Conservation (phyloP, 148 eudicot species). For the Pouteria glomerata region DNA sequence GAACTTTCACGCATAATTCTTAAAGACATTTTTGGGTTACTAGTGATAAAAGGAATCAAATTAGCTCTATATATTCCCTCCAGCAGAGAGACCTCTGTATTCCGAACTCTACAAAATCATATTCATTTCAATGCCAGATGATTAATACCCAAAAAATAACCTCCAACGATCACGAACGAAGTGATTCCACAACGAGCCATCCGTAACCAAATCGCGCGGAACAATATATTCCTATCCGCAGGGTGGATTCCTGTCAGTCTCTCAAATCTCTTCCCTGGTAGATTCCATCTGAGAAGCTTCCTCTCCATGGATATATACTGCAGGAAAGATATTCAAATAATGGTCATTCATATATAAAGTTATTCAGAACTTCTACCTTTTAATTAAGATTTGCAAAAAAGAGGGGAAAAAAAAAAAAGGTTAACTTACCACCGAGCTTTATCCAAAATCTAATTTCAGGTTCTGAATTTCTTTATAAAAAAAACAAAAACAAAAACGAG, state of each 20-base stretch:
- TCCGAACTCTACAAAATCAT: too few relatives aligned
- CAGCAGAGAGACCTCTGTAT: too few relatives aligned
- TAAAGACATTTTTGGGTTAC: too few relatives aligned
- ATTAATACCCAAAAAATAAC: conserved; percentile 59
- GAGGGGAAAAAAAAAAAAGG: too few relatives aligned
- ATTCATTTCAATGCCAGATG: conserved; percentile 28
- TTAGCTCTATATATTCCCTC: too few relatives aligned
- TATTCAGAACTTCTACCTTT: neutral
- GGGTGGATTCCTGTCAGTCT: conserved; percentile 83
- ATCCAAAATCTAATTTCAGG: too few relatives aligned
- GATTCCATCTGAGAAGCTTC: conserved; percentile 60
- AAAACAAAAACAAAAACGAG: too few relatives aligned
- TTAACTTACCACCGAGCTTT: too few relatives aligned
- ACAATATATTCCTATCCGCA: conserved; percentile 67
- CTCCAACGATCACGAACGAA: conserved; percentile 64
- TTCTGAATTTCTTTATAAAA: too few relatives aligned
- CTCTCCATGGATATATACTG: conserved; percentile 80
- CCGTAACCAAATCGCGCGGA: conserved; percentile 64
- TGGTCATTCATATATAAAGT: neutral
- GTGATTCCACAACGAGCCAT: conserved; percentile 85
- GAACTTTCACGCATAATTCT: neutral
- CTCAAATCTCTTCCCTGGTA: conserved; percentile 82
- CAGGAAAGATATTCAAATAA: conserved; percentile 2
- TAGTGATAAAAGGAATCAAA: too few relatives aligned
- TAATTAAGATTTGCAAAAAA: neutral